Base-by-base conservation (phyloP, 768 basidiomycete species). In the Bullera alba region DNA sequence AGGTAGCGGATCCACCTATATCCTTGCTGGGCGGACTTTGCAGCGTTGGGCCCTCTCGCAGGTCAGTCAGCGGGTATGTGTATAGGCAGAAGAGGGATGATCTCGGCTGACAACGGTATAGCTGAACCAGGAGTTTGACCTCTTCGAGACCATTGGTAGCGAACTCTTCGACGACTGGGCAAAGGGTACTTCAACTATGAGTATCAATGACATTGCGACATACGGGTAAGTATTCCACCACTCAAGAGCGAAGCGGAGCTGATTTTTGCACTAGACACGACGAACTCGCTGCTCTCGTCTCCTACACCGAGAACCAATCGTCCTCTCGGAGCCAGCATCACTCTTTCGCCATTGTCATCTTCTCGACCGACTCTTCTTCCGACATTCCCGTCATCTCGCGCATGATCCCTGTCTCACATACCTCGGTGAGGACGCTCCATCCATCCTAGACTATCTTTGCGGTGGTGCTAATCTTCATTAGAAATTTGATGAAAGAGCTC, bases 401-500 rank as follows among this genome's bases (percentile, higher is more conserved):
- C 5, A 43, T 57, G n/a, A 45, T 61, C 8, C 44, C 39, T 8
- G 43, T 65, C 4, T 53, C 53, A 2, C 57, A 60, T 29, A 22
- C 42, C 1, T 51, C 58, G 15, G 66, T 63, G 28, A 51, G 63
- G 56, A 14, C 6, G 21, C 21, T 3, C 8, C 17, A 10, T 26
- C 2, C 37, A 26, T 48, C 23, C 19, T 34, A n/a, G n/a, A n/a
- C n/a, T n/a, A n/a, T n/a, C n/a, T n/a, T n/a, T n/a, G n/a, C n/a
- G n/a, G n/a, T n/a, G n/a, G n/a, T n/a, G n/a, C n/a, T 39, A 8
- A 39, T 21, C 8, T 39, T 10, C 8, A 14, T 7, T 10, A 73
- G 67, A 56, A 56, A 15, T 54, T 59, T 15, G 72, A 74, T 44
- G 65, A 69, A 12, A 55, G 72, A 19, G 70, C 60, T 7, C 57